Base-by-base conservation (phyloP, 805 yeast genomes). In the Henningerozyma blattae region DNA sequence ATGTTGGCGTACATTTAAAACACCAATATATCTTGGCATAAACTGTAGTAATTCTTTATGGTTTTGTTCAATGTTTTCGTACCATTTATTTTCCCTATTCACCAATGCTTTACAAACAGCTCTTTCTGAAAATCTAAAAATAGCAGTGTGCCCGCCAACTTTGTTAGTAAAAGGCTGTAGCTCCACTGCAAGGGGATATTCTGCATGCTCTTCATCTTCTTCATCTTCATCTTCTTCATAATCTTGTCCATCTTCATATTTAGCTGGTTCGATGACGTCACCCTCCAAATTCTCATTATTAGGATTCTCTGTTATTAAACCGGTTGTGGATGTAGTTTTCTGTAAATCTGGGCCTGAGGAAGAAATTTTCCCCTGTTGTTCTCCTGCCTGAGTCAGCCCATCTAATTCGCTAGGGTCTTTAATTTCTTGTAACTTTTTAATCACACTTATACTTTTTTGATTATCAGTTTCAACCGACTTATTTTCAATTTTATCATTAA, bases 131-230 rank as follows among this genome's bases (percentile, higher is more conserved):
- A 91, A 91, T 43, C 89, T 72, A 61, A 89, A 91, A 24, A 91
- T 86, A 1, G 96, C 96, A 0, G 96, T 89, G 54, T 91, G 99
- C 0, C 99, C 99, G 6, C 99, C 99, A 16, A 91, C 97, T 51
- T 83, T 86, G 52, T 91, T 86, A 36, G 78, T 77, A 59, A 87
- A 89, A 2, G 97, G 97, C 34, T 83, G 73, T 38, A 89, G 60
- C 53, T 89, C 96, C 1, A 87, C 95, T 1, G 95, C 82, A 20
- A 85, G 58, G 3, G 86, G 81, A 43, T 65, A 80, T 27, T 64
- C 60, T 5, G 59, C 55, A 8, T 56, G 56, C 8, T 50, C 54
- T 10, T 46, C 51, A 5, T 48, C 54, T 8, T 47, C 51, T 3
- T 44, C 49, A 1, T 44, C 48, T 4, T 46, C 42, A 3, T 38